Percentiles rank a stretch among this genome's conserved stretches.
Conservation (phyloP, 768 basidiomycete genomes). For the Phylloporus rhodoxanthus region DNA sequence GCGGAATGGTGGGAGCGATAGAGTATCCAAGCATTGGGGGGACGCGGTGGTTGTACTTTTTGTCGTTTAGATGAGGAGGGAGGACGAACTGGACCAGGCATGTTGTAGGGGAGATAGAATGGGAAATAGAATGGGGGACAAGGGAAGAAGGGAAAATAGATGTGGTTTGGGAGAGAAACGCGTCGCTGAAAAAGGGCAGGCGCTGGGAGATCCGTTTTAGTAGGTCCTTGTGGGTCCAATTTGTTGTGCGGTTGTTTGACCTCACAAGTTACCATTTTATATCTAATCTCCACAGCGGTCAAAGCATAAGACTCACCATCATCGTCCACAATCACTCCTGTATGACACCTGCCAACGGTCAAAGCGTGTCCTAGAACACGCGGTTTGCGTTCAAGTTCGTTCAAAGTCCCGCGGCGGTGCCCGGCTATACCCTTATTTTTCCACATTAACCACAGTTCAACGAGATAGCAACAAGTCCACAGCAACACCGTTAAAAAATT, state of each 20-base stretch:
- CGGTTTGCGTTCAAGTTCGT: not conserved
- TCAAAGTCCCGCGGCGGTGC: not conserved
- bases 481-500: not conserved
- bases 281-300: slow-evolving; percentile 8
- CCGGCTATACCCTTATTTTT: not conserved
- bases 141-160: slow-evolving; percentile 11
- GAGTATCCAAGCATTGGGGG: slow-evolving; percentile 80
- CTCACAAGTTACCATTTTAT: slow-evolving; percentile 8
- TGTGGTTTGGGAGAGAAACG: slow-evolving; percentile 19
- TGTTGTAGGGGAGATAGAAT: slow-evolving; percentile 7
- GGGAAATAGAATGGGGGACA: slow-evolving; percentile 7
- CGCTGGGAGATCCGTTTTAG: slow-evolving; percentile 25
- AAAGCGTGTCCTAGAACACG: not conserved
- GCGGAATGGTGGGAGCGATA: slow-evolving; percentile 60
- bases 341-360: not conserved
- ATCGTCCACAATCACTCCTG: not conserved
- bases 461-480: not conserved
- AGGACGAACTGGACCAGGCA: slow-evolving; percentile 21
- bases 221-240: slow-evolving; percentile 33
- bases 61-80: not conserved
- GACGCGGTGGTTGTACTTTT: slow-evolving; percentile 47
- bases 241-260: slow-evolving; percentile 30
- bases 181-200: slow-evolving; percentile 26
- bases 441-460: not conserved
- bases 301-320: slow-evolving; percentile 6